Evolutionary conservation across 2,329 filamentous ascomycete species (phyloP), one percentile per base, ranked within the genome.

Genomic region (Trichoderma sp.): DNA sequence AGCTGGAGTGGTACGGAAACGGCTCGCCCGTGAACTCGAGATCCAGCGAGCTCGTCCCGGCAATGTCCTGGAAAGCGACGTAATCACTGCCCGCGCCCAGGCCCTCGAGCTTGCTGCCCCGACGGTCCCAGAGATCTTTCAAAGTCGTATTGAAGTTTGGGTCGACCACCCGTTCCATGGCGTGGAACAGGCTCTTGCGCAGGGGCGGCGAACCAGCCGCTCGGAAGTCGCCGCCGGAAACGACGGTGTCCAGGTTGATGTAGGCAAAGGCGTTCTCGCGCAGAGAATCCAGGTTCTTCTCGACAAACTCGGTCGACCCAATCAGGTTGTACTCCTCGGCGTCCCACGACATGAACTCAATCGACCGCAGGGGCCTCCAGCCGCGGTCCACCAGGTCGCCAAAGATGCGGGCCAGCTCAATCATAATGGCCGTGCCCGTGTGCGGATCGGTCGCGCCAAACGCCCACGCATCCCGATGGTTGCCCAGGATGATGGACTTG

Each of bases 341-440:
- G 75, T 99, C 95, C 95, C 95, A 99, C 41, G 92, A 97, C 73
- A 93, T 93, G 76, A 99, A 98, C 75, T 96, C 91, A 69, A 99
- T 96, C 3, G 92, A 96, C n/a, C 95, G 89, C 17, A 96, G 82
- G 1, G 95, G 95, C 28, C 91, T 85, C 95, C 95, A 99, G 61
- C 93, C 94, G 65, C 88, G 85, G 17, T 82, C 78, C 24, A 88
- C 82, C 17, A 98, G 84, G 68, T 92, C 87, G 47, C 93, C 92
- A 71, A 99, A 91, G 56, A 97, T 88, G 51, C 90, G 88, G 24
- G 91, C 88, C 65, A 98, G 83, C 78, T 99, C 95, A 62, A 98
- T 84, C 83, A 99, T 90, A 47, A 98, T 84, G 5, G 94, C 94
- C 0, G 93, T 96, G 30, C 94, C 95, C 63, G 91, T 91, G 69